A percentile compares a stretch with the other conserved stretches of the same genome.
phyloP scores from a whole-genome alignment of 2,329 filamentous ascomycete genomes.

The Pseudonectria buxi region DNA sequence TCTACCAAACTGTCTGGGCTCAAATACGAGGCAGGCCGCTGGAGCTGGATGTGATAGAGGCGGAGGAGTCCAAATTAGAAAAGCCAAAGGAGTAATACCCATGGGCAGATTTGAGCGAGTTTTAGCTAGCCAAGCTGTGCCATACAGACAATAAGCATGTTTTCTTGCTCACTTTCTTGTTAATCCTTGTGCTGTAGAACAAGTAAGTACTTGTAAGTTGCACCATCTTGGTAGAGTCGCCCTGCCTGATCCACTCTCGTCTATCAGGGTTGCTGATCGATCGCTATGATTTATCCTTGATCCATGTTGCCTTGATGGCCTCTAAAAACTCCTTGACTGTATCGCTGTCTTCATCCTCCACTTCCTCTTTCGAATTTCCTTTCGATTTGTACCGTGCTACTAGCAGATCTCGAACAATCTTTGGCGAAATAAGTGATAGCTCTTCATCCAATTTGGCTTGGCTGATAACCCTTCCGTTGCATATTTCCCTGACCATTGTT shows the following conservation, averaged over 20 bases:
- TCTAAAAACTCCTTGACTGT: conserved; percentile 17
- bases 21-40: conserved; percentile 9
- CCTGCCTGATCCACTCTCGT: too few species aligned
- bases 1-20: conserved; percentile 16
- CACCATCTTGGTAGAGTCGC: too few species aligned
- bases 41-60: too few species aligned
- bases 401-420: conserved; percentile 19
- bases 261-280: too few species aligned
- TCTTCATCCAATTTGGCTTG: conserved; percentile 20
- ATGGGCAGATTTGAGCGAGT: too few species aligned
- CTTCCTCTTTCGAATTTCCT: conserved; percentile 2
- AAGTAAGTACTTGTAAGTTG: too few species aligned
- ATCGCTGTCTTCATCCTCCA: conserved; percentile 14
- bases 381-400: conserved; percentile 13
- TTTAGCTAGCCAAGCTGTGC: too few species aligned
- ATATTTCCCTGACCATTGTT: conserved; percentile 18
- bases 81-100: too few species aligned
- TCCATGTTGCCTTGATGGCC: conserved; percentile 1
- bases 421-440: conserved; percentile 10
- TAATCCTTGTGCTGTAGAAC: too few species aligned
- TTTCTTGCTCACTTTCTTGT: too few species aligned
- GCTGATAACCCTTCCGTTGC: conserved; percentile 19
- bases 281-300: too few species aligned
- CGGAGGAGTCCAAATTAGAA: not conserved
- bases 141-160: too few species aligned